phyloP scores from a whole-genome alignment of 176 grass and related monocot genomes.

The Oryza rufipogon region DNA sequence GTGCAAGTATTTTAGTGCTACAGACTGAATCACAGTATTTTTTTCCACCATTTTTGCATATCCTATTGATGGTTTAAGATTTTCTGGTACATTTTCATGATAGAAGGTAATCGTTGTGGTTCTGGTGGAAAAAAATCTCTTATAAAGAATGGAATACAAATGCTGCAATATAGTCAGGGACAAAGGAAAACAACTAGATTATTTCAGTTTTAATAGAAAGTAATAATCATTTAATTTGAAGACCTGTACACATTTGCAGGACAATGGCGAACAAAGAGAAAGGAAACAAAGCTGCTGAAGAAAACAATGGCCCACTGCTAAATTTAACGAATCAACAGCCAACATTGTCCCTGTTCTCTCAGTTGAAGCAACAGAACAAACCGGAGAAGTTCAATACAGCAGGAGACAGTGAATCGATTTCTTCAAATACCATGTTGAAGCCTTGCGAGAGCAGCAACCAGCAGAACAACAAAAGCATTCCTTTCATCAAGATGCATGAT shows the following conservation, averaged over 20 bases:
- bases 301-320: conserved; percentile 33
- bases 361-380: conserved; percentile 52
- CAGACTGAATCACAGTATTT: background rate
- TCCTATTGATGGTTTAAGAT: background rate
- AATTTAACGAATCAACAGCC: conserved; percentile 37
- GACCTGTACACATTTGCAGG: conserved; percentile 48
- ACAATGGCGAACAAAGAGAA: conserved; percentile 56
- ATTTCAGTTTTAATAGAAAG: background rate
- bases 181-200: background rate
- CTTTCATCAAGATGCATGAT: conserved; percentile 36
- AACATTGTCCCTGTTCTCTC: conserved; percentile 49
- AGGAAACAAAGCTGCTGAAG: conserved; percentile 42
- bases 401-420: conserved; percentile 33
- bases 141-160: background rate
- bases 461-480: conserved; percentile 46
- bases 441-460: conserved; percentile 53
- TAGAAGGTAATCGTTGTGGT: background rate
- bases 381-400: conserved; percentile 32
- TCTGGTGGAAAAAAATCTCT: background rate
- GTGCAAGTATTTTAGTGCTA: background rate
- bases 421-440: conserved; percentile 50
- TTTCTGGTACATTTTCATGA: background rate
- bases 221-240: conserved; percentile 1
- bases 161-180: background rate
- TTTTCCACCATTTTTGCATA: background rate